Evolutionary conservation across 2,329 filamentous ascomycete species (phyloP), one percentile per base, ranked within the genome.

Genomic region (Alternaria metachromatica): DNA sequence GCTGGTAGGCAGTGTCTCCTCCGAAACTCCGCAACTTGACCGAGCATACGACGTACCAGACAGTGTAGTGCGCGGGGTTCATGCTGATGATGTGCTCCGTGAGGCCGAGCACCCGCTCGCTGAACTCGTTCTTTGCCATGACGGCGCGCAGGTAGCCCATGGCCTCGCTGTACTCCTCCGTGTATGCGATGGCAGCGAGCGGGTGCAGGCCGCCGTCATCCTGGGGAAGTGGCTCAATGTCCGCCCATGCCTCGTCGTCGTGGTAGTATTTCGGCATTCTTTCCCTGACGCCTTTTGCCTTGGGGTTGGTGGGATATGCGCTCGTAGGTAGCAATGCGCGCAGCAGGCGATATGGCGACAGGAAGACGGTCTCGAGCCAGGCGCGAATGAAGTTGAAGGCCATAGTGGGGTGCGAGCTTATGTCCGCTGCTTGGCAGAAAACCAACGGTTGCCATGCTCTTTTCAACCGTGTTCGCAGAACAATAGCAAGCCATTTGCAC

Each of bases 21-120:
- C 49, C 53, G 59, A 55, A 51, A 58, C 20, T 59, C 50, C 45
- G 37, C 48, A 28, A 15, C 33, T 41, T n/a, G 30, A 46, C 20
- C 9, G 43, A 12, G 55, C 44, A 55, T 33, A 37, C 37, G 20
- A 75, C 82, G 66, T 76, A 88, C 96, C 96, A 99, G 65, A 98
- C 95, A 15, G 96, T 99, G 83, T 99, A 99, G 83, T 99, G 96
- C 1, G 96, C 94, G 15, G 96, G 92, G 80, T 99, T 99, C 87
- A 97, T 89, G 64, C 86, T 85, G 77, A 99, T 98, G 76, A 99
- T 90, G 80, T 95, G 89, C 77, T 94, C 91, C 5, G 96, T 99
- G 66, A 99, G 87, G 30, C 85, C 87, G 46, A 99, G 86, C 37
- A 89, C 92, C 51, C 96, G 88, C 21, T 90, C 87, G 23, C 92